phyloP scores from a whole-genome alignment of 2,329 filamentous ascomycete genomes.

The Decorospora gaudefroyi region DNA sequence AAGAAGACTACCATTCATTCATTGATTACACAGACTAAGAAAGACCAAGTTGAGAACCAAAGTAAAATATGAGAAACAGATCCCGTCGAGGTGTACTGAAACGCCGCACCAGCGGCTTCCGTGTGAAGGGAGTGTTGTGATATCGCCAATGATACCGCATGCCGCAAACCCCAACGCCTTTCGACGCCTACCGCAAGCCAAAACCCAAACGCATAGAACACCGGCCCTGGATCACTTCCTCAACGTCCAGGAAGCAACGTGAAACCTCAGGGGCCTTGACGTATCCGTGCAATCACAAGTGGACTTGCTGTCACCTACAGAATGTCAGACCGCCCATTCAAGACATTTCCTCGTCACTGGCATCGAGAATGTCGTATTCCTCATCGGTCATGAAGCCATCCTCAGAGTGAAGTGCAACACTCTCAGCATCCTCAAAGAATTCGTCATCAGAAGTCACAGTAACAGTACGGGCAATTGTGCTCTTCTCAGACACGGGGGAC shows the following conservation, averaged over 20 bases:
- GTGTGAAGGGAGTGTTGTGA: conserved; percentile 4
- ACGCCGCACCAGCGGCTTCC: conserved; percentile 12
- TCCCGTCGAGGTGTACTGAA: conserved; percentile 10
- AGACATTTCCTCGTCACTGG: conserved; percentile 77
- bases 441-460: conserved; percentile 55
- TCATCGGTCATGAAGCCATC: conserved; percentile 92
- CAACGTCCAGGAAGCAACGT: not conserved
- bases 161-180: not conserved
- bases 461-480: conserved; percentile 38
- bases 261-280: too few species aligned
- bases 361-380: conserved; percentile 96
- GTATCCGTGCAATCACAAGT: too few species aligned
- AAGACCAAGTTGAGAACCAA: too few species aligned
- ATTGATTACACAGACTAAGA: too few species aligned
- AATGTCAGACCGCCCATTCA: conserved; percentile 4
- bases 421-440: conserved; percentile 63
- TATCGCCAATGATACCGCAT: not conserved
- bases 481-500: conserved; percentile 32
- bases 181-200: conserved; percentile 5
- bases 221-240: conserved; percentile 6
- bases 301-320: not conserved
- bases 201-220: conserved; percentile 9
- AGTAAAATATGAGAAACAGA: too few species aligned
- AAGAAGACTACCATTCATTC: too few species aligned
- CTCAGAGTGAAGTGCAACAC: conserved; percentile 58